Conservation (phyloP, 208 protist species). For the Acanthamoeba castellanii region DNA sequence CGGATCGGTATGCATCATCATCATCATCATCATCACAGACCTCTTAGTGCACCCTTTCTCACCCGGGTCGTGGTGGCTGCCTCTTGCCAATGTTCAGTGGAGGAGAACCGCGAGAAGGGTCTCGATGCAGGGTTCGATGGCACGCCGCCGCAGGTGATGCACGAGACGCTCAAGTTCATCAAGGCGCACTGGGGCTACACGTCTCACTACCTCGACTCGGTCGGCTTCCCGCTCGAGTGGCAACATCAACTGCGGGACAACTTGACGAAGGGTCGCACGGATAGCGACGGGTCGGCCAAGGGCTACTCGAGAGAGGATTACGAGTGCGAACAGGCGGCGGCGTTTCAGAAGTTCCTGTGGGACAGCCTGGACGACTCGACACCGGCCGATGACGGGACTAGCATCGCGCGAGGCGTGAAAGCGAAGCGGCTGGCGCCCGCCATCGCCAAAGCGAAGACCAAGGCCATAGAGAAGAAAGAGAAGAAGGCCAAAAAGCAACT, state of each 20-base stretch:
- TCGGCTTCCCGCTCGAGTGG: slow-evolving; percentile 31
- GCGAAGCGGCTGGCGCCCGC: slow-evolving; percentile 11
- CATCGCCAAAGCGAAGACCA: slow-evolving; percentile 43
- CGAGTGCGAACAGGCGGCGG: slow-evolving; percentile 40
- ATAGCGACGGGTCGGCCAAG: not conserved
- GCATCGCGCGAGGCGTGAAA: not conserved
- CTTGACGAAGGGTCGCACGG: not conserved
- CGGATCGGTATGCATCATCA: not conserved
- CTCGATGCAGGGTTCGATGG: slow-evolving; percentile 57
- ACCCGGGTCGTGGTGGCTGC: not conserved
- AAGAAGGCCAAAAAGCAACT: not conserved
- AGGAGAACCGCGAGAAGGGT: slow-evolving; percentile 56
- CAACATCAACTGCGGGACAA: slow-evolving; percentile 2
- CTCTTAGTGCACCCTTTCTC: no score
- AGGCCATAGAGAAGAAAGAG: slow-evolving; percentile 5
- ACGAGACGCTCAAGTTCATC: slow-evolving; percentile 71
- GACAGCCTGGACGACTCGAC: not conserved
- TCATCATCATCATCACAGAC: no score
- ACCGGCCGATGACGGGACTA: not conserved
- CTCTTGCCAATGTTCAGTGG: not conserved
- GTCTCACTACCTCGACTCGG: slow-evolving; percentile 21
- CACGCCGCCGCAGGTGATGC: slow-evolving; percentile 62
- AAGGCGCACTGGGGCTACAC: slow-evolving; percentile 61
- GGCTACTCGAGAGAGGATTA: slow-evolving; percentile 34
- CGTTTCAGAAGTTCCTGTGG: slow-evolving; percentile 65